These are phyloP conservation scores for Funneliformis geosporum DNA, from an alignment of 192 early-diverging fungal species.

Conservation along the genomic window DNA sequence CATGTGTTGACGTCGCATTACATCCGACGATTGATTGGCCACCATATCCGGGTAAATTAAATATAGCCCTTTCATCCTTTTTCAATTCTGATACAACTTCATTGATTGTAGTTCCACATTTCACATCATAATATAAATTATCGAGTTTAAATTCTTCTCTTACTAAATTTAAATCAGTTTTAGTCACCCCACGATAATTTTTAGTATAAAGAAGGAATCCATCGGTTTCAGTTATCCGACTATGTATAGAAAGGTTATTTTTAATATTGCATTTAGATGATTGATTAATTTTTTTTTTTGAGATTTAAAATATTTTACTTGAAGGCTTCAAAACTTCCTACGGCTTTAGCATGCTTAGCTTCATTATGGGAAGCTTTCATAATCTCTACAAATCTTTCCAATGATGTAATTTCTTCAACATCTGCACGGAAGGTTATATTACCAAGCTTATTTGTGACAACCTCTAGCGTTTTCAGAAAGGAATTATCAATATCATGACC, in stretches of 20 bases:
- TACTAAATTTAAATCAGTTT: not conserved
- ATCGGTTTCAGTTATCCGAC: not conserved
- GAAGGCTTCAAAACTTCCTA: not conserved
- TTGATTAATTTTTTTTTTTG: too few species aligned
- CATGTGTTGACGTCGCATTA: slow-evolving; percentile 11
- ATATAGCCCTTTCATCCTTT: slow-evolving; percentile 12
- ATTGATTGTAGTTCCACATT: slow-evolving; percentile 2
- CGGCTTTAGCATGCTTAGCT: slow-evolving; percentile 5
- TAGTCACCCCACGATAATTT: not conserved
- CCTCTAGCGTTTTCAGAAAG: not conserved
- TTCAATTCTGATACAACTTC: not conserved
- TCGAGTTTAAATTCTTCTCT: not conserved
- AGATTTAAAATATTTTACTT: slow-evolving; percentile 16
- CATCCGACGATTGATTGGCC: not conserved
- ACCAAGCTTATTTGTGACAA: not conserved
- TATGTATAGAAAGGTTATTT: too few species aligned
- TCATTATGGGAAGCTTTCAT: not conserved
- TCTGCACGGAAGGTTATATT: not conserved
- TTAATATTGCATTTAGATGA: not conserved
- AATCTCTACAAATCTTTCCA: not conserved
- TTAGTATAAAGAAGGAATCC: not conserved
- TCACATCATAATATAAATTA: slow-evolving; percentile 15
- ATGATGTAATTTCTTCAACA: slow-evolving; percentile 5
- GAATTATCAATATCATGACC: too few species aligned
- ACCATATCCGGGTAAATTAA: slow-evolving; percentile 1